Percentiles rank a stretch among this genome's conserved stretches.
Conservation (phyloP, 306 rosid genomes). For the Cucurbita maxima region DNA sequence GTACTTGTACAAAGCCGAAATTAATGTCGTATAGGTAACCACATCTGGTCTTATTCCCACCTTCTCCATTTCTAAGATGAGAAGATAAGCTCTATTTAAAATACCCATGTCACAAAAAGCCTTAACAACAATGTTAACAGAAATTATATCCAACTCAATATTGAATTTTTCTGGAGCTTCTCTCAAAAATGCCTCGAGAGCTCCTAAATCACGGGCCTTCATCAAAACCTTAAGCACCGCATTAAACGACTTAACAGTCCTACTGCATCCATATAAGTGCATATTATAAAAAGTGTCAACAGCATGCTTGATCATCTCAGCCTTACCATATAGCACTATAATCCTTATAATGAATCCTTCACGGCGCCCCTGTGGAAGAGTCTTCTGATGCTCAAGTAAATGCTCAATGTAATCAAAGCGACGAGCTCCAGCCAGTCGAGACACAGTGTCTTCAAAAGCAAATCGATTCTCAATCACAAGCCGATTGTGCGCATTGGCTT, state of each 20-base stretch:
- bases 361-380: constrained; percentile 55
- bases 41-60: constrained; percentile 48
- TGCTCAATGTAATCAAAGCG: constrained; percentile 53
- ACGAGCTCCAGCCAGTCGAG: constrained; percentile 52
- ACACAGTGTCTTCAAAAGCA: constrained; percentile 56
- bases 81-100: constrained; percentile 33
- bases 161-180: constrained; percentile 16
- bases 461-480: constrained; percentile 45
- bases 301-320: constrained; percentile 56
- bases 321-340: constrained; percentile 54
- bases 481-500: constrained; percentile 52
- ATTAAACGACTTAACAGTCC: constrained; percentile 66
- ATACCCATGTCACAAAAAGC: constrained; percentile 35
- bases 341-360: constrained; percentile 61
- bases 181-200: constrained; percentile 16
- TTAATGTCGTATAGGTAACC: constrained; percentile 52
- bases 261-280: constrained; percentile 31
- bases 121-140: constrained; percentile 47
- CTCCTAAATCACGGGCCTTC: constrained; percentile 18
- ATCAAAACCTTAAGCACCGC: constrained; percentile 51
- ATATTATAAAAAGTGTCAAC: constrained; percentile 39
- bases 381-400: constrained; percentile 56
- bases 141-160: constrained; percentile 28
- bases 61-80: constrained; percentile 37
- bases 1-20: constrained; percentile 42